Evolutionary conservation across 768 basidiomycete species (phyloP).

Genomic region (Lentinula aciculospora): DNA sequence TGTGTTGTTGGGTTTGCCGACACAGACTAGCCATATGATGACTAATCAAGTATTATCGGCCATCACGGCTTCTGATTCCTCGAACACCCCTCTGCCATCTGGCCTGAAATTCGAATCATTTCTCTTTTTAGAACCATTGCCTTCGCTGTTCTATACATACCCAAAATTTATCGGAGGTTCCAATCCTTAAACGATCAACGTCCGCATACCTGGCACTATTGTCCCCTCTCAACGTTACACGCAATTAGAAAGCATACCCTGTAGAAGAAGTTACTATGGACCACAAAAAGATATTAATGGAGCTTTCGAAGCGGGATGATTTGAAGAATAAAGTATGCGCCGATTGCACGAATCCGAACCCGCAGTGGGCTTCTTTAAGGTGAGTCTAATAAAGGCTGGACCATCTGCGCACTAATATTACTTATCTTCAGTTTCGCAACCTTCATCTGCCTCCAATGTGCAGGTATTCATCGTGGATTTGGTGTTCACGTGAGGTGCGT

Average conservation of each 20-base stretch:
- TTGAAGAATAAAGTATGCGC: constrained; percentile 73
- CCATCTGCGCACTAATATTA: constrained; percentile 1
- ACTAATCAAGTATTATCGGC: background rate
- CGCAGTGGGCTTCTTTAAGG: constrained; percentile 92
- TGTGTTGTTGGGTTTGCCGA: no score
- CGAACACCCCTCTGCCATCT: no score
- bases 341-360: constrained; percentile 86
- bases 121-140: background rate
- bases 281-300: constrained; percentile 60
- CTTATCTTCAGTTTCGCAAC: constrained; percentile 57
- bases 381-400: no score
- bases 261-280: background rate
- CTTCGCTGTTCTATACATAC: background rate
- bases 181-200: background rate
- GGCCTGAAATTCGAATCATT: background rate
- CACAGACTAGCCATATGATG: background rate
- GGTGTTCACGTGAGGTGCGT: constrained; percentile 86
- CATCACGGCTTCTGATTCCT: no score
- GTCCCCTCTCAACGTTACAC: background rate
- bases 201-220: background rate
- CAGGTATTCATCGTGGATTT: constrained; percentile 80
- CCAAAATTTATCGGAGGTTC: background rate
- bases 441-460: constrained; percentile 90
- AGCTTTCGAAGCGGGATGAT: constrained; percentile 67
- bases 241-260: background rate